These are phyloP conservation scores for Aquilaria sinensis DNA, from an alignment of 345 rosid species.

Conservation along the genomic window DNA sequence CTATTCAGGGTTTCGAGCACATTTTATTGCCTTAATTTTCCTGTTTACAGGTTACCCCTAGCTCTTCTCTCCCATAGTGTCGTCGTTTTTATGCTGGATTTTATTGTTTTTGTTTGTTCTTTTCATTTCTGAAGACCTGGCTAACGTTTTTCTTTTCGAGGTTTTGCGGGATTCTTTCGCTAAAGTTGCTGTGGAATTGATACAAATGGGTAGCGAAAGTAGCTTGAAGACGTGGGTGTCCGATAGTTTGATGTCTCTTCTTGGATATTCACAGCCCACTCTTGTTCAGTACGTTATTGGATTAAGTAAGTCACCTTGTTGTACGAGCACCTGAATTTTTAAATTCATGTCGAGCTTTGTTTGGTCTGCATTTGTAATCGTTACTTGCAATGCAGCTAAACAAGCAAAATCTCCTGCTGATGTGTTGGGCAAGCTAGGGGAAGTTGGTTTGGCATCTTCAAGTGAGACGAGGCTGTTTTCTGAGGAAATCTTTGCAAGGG, in stretches of 20 bases:
- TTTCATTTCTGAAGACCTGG: no score
- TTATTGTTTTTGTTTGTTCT: no score
- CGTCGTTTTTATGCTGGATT: no score
- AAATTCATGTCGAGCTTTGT: neutral
- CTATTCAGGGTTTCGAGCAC: no score
- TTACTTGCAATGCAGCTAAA: slow-evolving; percentile 48
- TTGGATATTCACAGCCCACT: slow-evolving; percentile 71
- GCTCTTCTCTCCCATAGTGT: no score
- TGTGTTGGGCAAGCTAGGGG: slow-evolving; percentile 42
- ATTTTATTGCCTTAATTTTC: no score
- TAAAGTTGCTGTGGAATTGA: no score
- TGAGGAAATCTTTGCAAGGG: slow-evolving; percentile 46
- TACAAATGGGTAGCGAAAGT: slow-evolving; percentile 45
- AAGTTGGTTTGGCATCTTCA: slow-evolving; percentile 47
- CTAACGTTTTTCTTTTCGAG: no score
- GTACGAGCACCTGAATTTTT: neutral
- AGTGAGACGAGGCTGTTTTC: slow-evolving; percentile 45
- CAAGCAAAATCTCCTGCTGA: slow-evolving; percentile 57
- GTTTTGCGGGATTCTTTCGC: no score
- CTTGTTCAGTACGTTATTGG: slow-evolving; percentile 71
- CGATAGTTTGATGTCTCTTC: slow-evolving; percentile 60
- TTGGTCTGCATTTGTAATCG: neutral
- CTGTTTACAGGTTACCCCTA: no score
- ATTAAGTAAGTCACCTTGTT: slow-evolving; percentile 31
- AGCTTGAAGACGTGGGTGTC: slow-evolving; percentile 79